phyloP scores from a whole-genome alignment of 805 yeast genomes.

The Pichia paraexigua region DNA sequence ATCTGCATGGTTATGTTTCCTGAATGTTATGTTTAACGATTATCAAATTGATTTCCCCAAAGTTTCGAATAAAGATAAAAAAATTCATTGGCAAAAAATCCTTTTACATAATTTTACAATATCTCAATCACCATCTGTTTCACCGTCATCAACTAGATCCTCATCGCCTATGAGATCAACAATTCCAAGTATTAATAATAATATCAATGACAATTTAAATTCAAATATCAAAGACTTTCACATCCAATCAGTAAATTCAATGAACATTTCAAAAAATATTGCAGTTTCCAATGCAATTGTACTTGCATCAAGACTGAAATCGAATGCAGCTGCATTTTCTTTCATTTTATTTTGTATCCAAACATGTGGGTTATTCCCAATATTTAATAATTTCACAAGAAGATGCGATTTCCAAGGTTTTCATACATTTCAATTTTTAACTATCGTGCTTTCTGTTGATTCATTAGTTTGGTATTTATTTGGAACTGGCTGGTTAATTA shows the following conservation, averaged over 20 bases:
- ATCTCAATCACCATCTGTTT: not conserved
- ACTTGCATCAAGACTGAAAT: slow-evolving; percentile 74
- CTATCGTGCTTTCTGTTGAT: slow-evolving; percentile 27
- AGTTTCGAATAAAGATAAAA: slow-evolving; percentile 3
- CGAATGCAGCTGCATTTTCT: slow-evolving; percentile 73
- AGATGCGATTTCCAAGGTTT: slow-evolving; percentile 26
- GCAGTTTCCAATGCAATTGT: slow-evolving; percentile 83
- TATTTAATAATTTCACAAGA: slow-evolving; percentile 55
- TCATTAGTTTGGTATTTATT: slow-evolving; percentile 30
- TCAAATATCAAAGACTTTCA: not conserved
- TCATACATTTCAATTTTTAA: slow-evolving; percentile 27
- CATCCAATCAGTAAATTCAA: slow-evolving; percentile 9
- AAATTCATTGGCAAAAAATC: slow-evolving; percentile 5
- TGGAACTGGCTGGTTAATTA: slow-evolving; percentile 33
- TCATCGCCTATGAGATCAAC: not conserved
- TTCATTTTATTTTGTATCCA: slow-evolving; percentile 71
- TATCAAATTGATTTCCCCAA: slow-evolving; percentile 45
- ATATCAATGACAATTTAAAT: not conserved
- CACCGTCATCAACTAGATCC: not conserved
- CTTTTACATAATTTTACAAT: not conserved
- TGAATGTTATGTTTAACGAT: slow-evolving; percentile 62
- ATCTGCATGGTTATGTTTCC: slow-evolving; percentile 66
- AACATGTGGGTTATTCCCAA: slow-evolving; percentile 64
- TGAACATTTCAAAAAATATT: slow-evolving; percentile 73
- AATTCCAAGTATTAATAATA: not conserved